Conservation (phyloP, 2,329 filamentous ascomycete species). For the Fusarium temperatum region DNA sequence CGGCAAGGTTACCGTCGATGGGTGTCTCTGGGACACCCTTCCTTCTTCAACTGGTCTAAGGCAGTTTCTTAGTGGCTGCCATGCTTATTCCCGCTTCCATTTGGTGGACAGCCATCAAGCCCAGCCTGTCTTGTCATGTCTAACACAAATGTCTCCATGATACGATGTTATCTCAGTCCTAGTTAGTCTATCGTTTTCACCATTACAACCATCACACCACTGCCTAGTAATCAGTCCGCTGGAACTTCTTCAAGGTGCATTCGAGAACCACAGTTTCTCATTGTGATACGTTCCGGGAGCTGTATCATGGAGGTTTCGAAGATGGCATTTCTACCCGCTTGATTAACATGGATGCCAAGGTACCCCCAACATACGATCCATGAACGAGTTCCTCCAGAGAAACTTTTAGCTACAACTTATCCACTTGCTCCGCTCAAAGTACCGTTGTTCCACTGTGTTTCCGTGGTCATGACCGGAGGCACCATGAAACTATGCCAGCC, state of each 20-base stretch:
- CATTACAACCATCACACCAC: background rate
- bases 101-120: background rate
- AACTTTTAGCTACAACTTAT: slow-evolving; percentile 3
- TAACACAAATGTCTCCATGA: slow-evolving; percentile 5
- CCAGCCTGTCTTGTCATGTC: background rate
- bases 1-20: background rate
- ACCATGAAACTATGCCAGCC: slow-evolving; percentile 13
- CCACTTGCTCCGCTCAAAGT: slow-evolving; percentile 20
- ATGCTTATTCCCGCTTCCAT: slow-evolving; percentile 2
- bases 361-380: slow-evolving; percentile 8
- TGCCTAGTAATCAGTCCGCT: background rate
- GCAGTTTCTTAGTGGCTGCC: background rate
- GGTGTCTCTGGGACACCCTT: background rate
- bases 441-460: slow-evolving; percentile 20
- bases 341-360: background rate
- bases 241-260: background rate
- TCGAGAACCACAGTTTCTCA: background rate
- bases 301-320: background rate
- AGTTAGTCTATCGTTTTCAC: background rate
- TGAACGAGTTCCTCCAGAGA: slow-evolving; percentile 5
- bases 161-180: slow-evolving; percentile 21
- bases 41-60: background rate
- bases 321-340: background rate
- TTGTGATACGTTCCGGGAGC: background rate
- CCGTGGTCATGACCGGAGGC: slow-evolving; percentile 5